Conservation (phyloP, 129 eudicot genomes). For the carrot (Daucus carota) region DH1_v3.0 NC_030389.2:27283501-27284000, state of each 20-base stretch:
- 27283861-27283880: slow-evolving; percentile 73
- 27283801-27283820: slow-evolving; percentile 37
- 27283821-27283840: slow-evolving; percentile 76
- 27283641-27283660: not conserved
- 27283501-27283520: slow-evolving; percentile 94
- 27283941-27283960: slow-evolving; percentile 73
- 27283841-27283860: slow-evolving; percentile 65
- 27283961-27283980: slow-evolving; percentile 67
- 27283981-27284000: slow-evolving; percentile 69
- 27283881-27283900: slow-evolving; percentile 61
- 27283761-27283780: not conserved
- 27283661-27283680: not conserved
- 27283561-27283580: not conserved
- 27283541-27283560: slow-evolving; percentile 35
- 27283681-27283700: not conserved
- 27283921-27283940: slow-evolving; percentile 71
- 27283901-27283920: slow-evolving; percentile 89
- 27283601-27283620: not conserved
- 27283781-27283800: not conserved
- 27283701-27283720: not conserved
- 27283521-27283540: slow-evolving; percentile 93
- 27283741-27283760: not conserved
- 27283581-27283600: not conserved
- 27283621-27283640: not conserved
- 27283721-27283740: not conserved